Evolutionary conservation across 495 filamentous ascomycete species (phyloP).

Genomic region (Cercophora sp.): DNA sequence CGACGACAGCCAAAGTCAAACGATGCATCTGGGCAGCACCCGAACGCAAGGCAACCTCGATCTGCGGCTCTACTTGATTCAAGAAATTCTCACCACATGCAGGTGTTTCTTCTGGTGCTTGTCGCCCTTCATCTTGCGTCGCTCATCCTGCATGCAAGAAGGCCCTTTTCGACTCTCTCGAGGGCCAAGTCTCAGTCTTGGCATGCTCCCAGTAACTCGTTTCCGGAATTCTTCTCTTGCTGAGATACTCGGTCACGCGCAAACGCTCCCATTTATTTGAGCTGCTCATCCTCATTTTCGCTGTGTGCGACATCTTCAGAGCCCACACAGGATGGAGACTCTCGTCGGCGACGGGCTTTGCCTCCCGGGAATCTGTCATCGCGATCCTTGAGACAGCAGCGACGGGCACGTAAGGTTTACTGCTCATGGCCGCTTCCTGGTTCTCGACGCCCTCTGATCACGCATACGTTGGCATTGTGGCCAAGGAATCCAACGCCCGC

Average conservation of each 20-base stretch:
- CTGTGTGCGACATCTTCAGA: background rate
- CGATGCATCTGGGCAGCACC: background rate
- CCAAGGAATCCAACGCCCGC: background rate
- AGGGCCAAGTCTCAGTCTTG: background rate
- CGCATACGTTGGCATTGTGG: background rate
- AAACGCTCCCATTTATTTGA: conserved; percentile 1
- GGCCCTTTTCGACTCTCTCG: background rate
- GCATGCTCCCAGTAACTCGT: background rate
- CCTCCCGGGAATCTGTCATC: background rate
- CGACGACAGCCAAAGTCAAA: background rate
- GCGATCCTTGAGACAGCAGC: background rate
- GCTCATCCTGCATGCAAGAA: background rate
- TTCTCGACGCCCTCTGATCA: background rate
- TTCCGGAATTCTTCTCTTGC: background rate
- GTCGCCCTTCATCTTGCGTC: background rate
- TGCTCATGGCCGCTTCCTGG: background rate
- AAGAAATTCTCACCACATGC: background rate
- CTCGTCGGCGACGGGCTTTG: background rate
- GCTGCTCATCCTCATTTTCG: background rate
- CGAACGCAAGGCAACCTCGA: background rate
- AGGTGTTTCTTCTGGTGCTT: background rate
- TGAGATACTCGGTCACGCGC: background rate
- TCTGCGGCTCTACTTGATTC: background rate
- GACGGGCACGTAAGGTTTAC: background rate
- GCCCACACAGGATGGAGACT: background rate